phyloP scores from a whole-genome alignment of 2,329 filamentous ascomycete genomes.

The Cyclaneusma minus region DNA sequence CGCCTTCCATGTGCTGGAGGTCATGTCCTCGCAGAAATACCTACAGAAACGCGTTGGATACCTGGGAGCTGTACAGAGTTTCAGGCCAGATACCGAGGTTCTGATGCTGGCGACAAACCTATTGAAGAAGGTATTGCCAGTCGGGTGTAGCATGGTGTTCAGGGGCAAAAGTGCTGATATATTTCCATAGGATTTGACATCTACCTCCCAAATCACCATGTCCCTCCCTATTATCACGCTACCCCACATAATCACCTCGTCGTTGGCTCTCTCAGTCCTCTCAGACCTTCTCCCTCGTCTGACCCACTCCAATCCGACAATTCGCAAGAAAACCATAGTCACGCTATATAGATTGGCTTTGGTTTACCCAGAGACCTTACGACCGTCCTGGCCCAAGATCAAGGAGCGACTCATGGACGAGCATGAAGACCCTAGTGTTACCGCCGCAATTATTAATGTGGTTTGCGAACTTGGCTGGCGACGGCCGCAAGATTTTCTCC shows the following conservation, averaged over 20 bases:
- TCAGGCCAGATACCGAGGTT: slow-evolving; percentile 88
- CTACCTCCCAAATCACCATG: slow-evolving; percentile 59
- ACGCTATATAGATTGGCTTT: slow-evolving; percentile 85
- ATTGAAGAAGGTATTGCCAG: slow-evolving; percentile 77
- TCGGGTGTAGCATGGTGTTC: too few species aligned
- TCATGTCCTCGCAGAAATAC: slow-evolving; percentile 95
- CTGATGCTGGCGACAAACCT: slow-evolving; percentile 95
- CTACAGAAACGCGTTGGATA: slow-evolving; percentile 93
- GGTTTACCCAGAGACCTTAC: slow-evolving; percentile 89
- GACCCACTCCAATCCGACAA: slow-evolving; percentile 68
- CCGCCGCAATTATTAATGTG: slow-evolving; percentile 90
- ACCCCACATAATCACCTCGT: slow-evolving; percentile 89
- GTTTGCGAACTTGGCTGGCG: slow-evolving; percentile 93
- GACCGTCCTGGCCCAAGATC: slow-evolving; percentile 92
- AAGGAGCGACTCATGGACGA: slow-evolving; percentile 88
- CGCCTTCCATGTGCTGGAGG: slow-evolving; percentile 93
- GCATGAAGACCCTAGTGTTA: slow-evolving; percentile 81
- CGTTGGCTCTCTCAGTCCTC: slow-evolving; percentile 77
- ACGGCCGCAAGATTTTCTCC: slow-evolving; percentile 82
- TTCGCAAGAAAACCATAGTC: slow-evolving; percentile 92
- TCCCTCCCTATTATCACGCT: slow-evolving; percentile 76
- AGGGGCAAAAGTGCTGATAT: slow-evolving; percentile 2
- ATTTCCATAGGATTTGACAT: slow-evolving; percentile 48
- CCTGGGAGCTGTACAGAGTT: slow-evolving; percentile 88
- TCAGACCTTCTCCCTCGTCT: slow-evolving; percentile 76